Evolutionary conservation across 2,329 filamentous ascomycete species (phyloP).

Genomic region (Exophiala bonariae): DNA sequence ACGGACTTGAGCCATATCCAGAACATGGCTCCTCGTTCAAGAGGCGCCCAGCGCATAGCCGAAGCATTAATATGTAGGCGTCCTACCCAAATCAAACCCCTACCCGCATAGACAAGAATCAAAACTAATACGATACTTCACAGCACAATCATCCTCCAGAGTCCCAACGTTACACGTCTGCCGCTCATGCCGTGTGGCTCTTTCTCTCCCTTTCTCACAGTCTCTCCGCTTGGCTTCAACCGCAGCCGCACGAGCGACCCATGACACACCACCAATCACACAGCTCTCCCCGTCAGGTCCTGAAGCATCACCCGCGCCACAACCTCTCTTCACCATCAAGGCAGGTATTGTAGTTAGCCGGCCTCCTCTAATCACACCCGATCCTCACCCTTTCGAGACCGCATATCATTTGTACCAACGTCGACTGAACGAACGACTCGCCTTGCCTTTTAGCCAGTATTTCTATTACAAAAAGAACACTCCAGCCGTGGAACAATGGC

Average conservation of each 20-base stretch:
- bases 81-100: background rate
- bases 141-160: constrained; percentile 15
- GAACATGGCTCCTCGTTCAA: constrained; percentile 26
- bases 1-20: background rate
- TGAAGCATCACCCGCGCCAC: constrained; percentile 37
- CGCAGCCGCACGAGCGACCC: constrained; percentile 16
- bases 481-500: constrained; percentile 82
- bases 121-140: constrained; percentile 13
- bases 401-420: constrained; percentile 97
- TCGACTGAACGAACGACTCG: constrained; percentile 88
- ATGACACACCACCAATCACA: constrained; percentile 15
- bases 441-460: constrained; percentile 80
- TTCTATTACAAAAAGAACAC: constrained; percentile 96
- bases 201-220: constrained; percentile 15
- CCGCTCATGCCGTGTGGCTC: constrained; percentile 22
- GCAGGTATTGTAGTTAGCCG: constrained; percentile 83
- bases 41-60: constrained; percentile 22
- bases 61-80: constrained; percentile 17
- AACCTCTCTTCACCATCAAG: constrained; percentile 48
- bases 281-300: constrained; percentile 36
- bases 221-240: constrained; percentile 21
- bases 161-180: constrained; percentile 21
- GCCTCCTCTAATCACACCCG: constrained; percentile 80
- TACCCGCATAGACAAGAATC: background rate
- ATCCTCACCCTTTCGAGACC: constrained; percentile 84